Percentiles rank a stretch among this genome's conserved stretches.
Evolutionary conservation across 352 stramenopile genomes (phyloP).

Genomic region (Peronosclerospora sorghi): DNA sequence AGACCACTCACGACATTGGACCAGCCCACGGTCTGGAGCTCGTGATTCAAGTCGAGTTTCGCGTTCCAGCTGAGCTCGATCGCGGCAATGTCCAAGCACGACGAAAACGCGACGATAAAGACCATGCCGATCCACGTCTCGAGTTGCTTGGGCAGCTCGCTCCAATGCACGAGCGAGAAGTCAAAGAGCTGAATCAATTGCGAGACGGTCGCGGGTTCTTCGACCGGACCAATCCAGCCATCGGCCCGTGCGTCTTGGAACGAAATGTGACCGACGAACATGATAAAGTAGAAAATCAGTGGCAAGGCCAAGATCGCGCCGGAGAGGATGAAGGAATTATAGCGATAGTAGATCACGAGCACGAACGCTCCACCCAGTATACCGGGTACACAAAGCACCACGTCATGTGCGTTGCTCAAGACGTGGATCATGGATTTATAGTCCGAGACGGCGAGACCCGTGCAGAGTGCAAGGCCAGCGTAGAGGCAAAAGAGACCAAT

Average conservation of each 20-base stretch:
- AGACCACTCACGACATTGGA: slow-evolving; percentile 94
- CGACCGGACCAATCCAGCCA: slow-evolving; percentile 85
- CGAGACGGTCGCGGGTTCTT: slow-evolving; percentile 43
- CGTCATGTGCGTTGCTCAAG: slow-evolving; percentile 30
- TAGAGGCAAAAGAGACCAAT: slow-evolving; percentile 95
- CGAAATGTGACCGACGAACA: slow-evolving; percentile 63
- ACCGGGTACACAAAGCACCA: slow-evolving; percentile 81
- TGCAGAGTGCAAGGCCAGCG: slow-evolving; percentile 86
- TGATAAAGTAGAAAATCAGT: slow-evolving; percentile 83
- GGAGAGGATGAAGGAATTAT: slow-evolving; percentile 55
- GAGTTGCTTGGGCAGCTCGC: slow-evolving; percentile 79
- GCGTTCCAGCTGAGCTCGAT: slow-evolving; percentile 95
- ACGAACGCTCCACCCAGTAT: slow-evolving; percentile 75
- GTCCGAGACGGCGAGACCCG: slow-evolving; percentile 83
- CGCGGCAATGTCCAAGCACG: slow-evolving; percentile 93
- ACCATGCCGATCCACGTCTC: slow-evolving; percentile 92
- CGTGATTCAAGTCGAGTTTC: slow-evolving; percentile 92
- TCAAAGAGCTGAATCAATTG: slow-evolving; percentile 87
- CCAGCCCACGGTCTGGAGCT: slow-evolving; percentile 90
- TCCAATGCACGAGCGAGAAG: slow-evolving; percentile 87
- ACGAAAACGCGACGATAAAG: slow-evolving; percentile 96
- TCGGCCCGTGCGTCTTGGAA: slow-evolving; percentile 87
- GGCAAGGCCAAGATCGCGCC: slow-evolving; percentile 82
- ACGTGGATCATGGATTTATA: slow-evolving; percentile 74
- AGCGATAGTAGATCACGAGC: slow-evolving; percentile 71